Evolutionary conservation across 2,329 filamentous ascomycete species (phyloP).

Genomic region (Achaetomium macrosporum): DNA sequence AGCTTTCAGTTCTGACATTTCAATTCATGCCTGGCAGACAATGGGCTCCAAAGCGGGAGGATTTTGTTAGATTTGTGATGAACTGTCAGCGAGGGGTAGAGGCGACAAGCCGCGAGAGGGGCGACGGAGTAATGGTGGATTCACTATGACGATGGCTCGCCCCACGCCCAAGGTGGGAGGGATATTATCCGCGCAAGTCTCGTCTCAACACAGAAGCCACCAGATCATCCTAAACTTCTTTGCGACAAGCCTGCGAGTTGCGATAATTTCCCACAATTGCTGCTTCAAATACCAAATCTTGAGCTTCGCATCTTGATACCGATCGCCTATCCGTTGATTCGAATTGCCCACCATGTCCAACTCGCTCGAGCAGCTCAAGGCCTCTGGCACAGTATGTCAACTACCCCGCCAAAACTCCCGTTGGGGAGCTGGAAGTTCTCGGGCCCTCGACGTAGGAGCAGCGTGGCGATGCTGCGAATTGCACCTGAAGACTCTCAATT

Average conservation of each 20-base stretch:
- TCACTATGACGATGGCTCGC: constrained; percentile 1
- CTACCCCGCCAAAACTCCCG: constrained; percentile 32
- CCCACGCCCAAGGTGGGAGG: not conserved
- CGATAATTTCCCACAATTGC: not conserved
- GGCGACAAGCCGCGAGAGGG: not conserved
- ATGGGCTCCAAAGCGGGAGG: too few relatives aligned
- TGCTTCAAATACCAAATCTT: not conserved
- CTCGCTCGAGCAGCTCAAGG: constrained; percentile 96
- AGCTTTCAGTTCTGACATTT: too few relatives aligned
- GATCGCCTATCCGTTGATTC: not conserved
- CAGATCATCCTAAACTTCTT: not conserved
- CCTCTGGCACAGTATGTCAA: constrained; percentile 82
- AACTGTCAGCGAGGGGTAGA: not conserved
- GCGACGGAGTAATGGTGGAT: not conserved
- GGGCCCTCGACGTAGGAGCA: not conserved
- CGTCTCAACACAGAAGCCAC: not conserved
- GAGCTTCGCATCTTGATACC: not conserved
- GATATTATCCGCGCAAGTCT: not conserved
- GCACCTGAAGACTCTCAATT: not conserved
- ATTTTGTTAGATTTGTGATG: too few relatives aligned
- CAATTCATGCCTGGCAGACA: too few relatives aligned
- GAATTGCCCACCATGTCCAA: constrained; percentile 58
- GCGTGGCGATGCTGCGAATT: not conserved
- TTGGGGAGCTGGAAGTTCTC: constrained; percentile 7
- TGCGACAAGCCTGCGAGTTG: not conserved